Evolutionary conservation across 352 stramenopile species (phyloP), one percentile per base, ranked within the genome.

Genomic region (Globisporangium radiosum): DNA sequence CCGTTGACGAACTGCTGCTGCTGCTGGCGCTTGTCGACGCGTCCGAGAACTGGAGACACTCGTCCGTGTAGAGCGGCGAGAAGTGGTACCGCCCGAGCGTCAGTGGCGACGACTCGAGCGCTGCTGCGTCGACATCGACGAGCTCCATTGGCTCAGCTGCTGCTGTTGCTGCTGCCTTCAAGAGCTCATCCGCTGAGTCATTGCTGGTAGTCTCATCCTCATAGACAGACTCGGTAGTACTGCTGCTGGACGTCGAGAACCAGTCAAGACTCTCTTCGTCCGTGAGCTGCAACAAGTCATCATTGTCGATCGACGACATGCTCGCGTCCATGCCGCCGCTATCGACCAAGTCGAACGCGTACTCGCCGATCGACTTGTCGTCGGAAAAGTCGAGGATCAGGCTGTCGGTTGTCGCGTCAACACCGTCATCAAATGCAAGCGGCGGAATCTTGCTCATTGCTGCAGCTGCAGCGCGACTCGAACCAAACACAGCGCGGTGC

Each of bases 311-410:
- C n/a, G 74, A 44, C 40, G 40, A 44, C 40, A 44, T 68, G 52
- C 72, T 71, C 40, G 40, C 40, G 50, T 55, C 37, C 33, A 45
- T 55, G 50, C 15, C 48, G 40, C 52, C 48, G 52, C 39, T 57
- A 37, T 53, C 63, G 59, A 84, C 77, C 47, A 81, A 51, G 36
- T 71, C 44, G 48, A 88, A 81, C 19, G 81, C 71, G 53, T 86
- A 89, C 37, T 90, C 81, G 3, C 66, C 57, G 15, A 88, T 57
- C 5, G 69, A 63, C 63, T 88, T 89, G 44, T 94, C 81, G 43
- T 94, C 84, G 0, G 79, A 63, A 66, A 92, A 90, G 62, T 94
- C 81, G 38, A 94, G 61, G 56, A 91, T 85, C 78, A 91, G 78
- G 63, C 75, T 62, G 42, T 72, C 62, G 38, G 60, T 60, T 4